phyloP scores from a whole-genome alignment of 805 yeast species.

The Yarrowia porcina region DNA sequence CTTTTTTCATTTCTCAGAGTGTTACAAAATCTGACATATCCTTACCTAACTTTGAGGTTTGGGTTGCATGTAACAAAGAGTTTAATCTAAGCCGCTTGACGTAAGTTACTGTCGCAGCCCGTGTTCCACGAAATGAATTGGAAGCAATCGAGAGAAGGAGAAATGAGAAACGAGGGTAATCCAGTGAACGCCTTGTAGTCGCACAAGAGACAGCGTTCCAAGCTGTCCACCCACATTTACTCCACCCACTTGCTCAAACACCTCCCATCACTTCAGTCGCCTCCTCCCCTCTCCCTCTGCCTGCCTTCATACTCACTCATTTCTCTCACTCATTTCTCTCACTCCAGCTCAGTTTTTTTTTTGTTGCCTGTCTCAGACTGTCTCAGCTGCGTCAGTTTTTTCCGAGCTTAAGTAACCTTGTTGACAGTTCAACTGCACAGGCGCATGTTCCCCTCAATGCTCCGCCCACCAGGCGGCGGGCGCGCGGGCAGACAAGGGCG shows the following conservation, averaged over 20 bases:
- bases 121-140: neutral
- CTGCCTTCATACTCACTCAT: too few relatives aligned
- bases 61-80: neutral
- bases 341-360: too few relatives aligned
- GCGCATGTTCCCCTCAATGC: neutral
- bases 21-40: slow-evolving; percentile 12
- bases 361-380: too few relatives aligned
- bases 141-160: neutral
- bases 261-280: too few relatives aligned
- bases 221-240: too few relatives aligned
- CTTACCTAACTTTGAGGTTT: neutral
- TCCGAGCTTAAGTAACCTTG: slow-evolving; percentile 3
- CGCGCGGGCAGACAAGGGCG: neutral
- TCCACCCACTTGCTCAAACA: too few relatives aligned
- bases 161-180: too few relatives aligned
- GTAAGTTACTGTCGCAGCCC: neutral
- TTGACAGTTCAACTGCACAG: neutral
- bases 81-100: slow-evolving; percentile 12
- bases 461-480: neutral
- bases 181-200: too few relatives aligned
- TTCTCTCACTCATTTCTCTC: too few relatives aligned
- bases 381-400: too few relatives aligned
- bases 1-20: neutral
- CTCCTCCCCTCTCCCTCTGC: too few relatives aligned
- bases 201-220: too few relatives aligned